These are phyloP conservation scores for Leptographium lundbergii DNA, from an alignment of 2,329 filamentous ascomycete genomes.

Conservation along the genomic window DNA sequence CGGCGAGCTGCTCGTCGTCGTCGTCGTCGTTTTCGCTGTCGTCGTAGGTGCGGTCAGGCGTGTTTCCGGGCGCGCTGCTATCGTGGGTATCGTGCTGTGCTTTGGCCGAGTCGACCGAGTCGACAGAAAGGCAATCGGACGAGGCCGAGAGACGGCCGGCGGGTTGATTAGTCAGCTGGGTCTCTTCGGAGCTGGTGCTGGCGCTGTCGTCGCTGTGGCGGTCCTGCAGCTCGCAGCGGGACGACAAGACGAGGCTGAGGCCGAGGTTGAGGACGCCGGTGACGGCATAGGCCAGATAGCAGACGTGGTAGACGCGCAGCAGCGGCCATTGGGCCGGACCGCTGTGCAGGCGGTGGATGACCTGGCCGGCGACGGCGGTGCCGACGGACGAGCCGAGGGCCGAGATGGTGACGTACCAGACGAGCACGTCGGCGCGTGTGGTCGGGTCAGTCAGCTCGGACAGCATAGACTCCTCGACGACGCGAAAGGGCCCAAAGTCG, in stretches of 20 bases:
- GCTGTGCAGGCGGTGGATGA: conserved; percentile 32
- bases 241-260: conserved; percentile 32
- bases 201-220: conserved; percentile 11
- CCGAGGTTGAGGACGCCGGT: conserved; percentile 41
- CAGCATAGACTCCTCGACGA: conserved; percentile 52
- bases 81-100: neutral
- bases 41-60: neutral
- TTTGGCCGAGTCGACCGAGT: neutral
- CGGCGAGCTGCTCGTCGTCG: neutral
- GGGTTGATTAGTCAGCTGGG: neutral
- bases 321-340: conserved; percentile 33
- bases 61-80: neutral
- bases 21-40: conserved; percentile 8
- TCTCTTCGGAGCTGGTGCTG: conserved; percentile 2
- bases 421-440: conserved; percentile 48
- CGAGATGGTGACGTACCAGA: conserved; percentile 50
- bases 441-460: conserved; percentile 44
- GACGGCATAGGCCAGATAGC: conserved; percentile 44
- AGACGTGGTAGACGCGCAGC: conserved; percentile 39
- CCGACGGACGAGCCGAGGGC: conserved; percentile 42
- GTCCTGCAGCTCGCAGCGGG: conserved; percentile 34
- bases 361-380: conserved; percentile 36
- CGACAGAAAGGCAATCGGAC: neutral
- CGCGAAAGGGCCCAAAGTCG: conserved; percentile 55
- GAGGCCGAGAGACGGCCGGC: neutral